Base-by-base conservation (phyloP, 768 basidiomycete genomes). In the Zangia roseola region DNA sequence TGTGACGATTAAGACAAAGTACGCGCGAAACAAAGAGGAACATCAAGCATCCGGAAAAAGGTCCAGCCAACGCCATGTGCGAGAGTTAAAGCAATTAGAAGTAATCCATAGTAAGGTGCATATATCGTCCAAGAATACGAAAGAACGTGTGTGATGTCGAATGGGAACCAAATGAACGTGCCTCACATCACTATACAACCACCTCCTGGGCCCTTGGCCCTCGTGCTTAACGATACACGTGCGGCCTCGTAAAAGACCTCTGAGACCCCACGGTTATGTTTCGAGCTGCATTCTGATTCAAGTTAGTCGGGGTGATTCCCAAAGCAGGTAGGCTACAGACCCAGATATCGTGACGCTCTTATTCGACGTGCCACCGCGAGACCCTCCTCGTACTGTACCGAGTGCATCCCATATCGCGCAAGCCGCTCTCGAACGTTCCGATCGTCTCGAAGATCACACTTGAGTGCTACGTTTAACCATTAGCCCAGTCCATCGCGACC, bases 391-490 rank as follows among this genome's bases (percentile, higher is more conserved):
- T 97, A 98, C 59, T 91, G 83, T 23, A 97, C 84, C 6, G 90
- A 79, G 53, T 84, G 84, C 56, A 75, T 70, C 10, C 83, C 81
- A 56, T 83, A 82, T 45, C 86, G 79, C 35, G 81, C 80, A 43
- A 97, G 74, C 45, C 86, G 81, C 40, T 91, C 89, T 62, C 76
- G 78, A 19, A 86, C 79, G 7, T 76, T 71, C 12, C 74, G 74
- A 62, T 98, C 95, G 48, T 97, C 93, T 43, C 95, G 78, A 35
- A 98, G 78, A 70, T 98, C 95, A 58, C 95, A 98, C 74, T 98
- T 98, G 33, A 97, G 77, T 10, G 95, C 95, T 92, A 46, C 33
- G 24, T 23, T 17, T 51, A 49, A 40, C 9, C 8, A 50, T 60
- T 40, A 65, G 57, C 34, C 37, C 42, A 12, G 21, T 33, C 6